These are phyloP conservation scores for Azolla pinnata DNA, from an alignment of 75 land plant species.

Conservation along the genomic window DNA sequence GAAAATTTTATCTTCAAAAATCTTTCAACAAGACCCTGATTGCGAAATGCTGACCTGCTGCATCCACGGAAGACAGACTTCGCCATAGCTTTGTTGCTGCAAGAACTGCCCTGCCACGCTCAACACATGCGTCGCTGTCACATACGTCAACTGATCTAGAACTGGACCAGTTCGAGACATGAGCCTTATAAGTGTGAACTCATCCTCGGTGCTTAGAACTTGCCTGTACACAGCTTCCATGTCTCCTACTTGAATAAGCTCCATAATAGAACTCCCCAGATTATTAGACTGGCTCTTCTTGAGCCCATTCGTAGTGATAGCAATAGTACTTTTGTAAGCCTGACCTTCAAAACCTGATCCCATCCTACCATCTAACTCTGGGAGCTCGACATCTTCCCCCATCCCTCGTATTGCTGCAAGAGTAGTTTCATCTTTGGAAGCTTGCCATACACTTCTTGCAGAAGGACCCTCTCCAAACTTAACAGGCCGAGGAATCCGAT, in stretches of 20 bases:
- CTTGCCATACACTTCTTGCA: slow-evolving; percentile 98
- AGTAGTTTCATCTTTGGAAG: slow-evolving; percentile 97
- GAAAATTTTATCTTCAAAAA: too few relatives aligned
- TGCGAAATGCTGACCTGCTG: slow-evolving; percentile 67
- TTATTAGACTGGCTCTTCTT: slow-evolving; percentile 59
- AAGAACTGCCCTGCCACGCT: slow-evolving; percentile 59
- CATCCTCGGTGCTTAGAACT: slow-evolving; percentile 69
- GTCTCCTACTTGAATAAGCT: slow-evolving; percentile 74
- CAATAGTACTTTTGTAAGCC: slow-evolving; percentile 17
- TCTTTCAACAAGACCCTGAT: background rate
- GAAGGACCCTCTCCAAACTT: slow-evolving; percentile 95
- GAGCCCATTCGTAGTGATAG: slow-evolving; percentile 3
- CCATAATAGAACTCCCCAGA: slow-evolving; percentile 78
- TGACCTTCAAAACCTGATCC: slow-evolving; percentile 40
- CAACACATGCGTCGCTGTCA: slow-evolving; percentile 52
- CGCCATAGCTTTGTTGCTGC: slow-evolving; percentile 70
- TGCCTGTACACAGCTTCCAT: slow-evolving; percentile 79
- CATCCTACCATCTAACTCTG: slow-evolving; percentile 21
- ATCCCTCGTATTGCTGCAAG: slow-evolving; percentile 92
- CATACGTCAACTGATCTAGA: slow-evolving; percentile 59
- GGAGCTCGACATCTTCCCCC: slow-evolving; percentile 61
- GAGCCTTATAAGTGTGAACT: slow-evolving; percentile 64
- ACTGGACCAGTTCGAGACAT: slow-evolving; percentile 95
- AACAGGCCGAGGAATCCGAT: slow-evolving; percentile 59
- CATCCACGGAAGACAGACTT: slow-evolving; percentile 67